Percentiles rank a stretch among this genome's conserved stretches.
Conservation (phyloP, 371 early-diverging fungal genomes). For the Haplosporangium sp. region DNA sequence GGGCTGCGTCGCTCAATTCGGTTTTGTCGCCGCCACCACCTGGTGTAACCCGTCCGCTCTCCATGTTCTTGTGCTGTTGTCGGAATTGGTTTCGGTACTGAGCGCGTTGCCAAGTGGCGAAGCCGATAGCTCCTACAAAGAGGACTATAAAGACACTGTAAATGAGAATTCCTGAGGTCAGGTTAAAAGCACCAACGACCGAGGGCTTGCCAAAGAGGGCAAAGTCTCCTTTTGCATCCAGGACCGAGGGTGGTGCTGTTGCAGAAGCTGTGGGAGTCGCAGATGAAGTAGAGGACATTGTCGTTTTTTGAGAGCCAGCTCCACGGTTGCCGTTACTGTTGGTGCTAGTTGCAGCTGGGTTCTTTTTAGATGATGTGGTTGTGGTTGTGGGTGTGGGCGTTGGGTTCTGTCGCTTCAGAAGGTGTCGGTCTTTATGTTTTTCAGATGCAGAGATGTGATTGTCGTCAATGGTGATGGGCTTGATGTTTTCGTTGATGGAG, state of each 20-base stretch:
- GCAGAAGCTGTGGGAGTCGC: neutral
- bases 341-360: neutral
- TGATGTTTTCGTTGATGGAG: constrained; percentile 8
- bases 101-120: constrained; percentile 40
- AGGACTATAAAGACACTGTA: constrained; percentile 37
- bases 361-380: neutral
- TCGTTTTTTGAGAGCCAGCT: neutral
- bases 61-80: constrained; percentile 23
- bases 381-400: constrained; percentile 7
- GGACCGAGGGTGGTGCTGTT: constrained; percentile 3
- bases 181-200: constrained; percentile 31
- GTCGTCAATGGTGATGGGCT: too few species aligned
- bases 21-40: constrained; percentile 9
- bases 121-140: constrained; percentile 28
- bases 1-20: constrained; percentile 37
- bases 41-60: constrained; percentile 17
- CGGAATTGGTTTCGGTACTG: constrained; percentile 48
- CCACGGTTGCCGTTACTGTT: constrained; percentile 2
- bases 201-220: constrained; percentile 49
- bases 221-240: constrained; percentile 33
- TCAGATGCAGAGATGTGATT: too few species aligned
- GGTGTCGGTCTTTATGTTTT: too few species aligned
- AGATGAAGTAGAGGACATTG: constrained; percentile 21
- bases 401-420: too few species aligned
- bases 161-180: constrained; percentile 42